Percentiles rank a stretch among this genome's conserved stretches.
Evolutionary conservation across 345 rosid genomes (phyloP).

Genomic region (Brassica cretica): DNA sequence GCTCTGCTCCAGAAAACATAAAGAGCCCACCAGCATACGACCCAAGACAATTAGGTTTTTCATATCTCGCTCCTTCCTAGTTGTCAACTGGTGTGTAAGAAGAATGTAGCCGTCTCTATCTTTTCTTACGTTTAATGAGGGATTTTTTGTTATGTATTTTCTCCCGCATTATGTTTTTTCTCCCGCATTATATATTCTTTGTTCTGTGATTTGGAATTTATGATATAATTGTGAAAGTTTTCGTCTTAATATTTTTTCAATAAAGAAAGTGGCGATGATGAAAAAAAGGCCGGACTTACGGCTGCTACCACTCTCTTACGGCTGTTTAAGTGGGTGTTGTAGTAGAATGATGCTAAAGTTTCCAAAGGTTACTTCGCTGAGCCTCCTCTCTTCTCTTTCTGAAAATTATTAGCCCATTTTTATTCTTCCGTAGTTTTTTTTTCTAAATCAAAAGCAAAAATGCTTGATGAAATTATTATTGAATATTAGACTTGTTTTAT

Average conservation of each 20-base stretch:
- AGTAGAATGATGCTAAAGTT: constrained; percentile 40
- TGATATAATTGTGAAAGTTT: neutral
- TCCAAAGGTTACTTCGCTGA: constrained; percentile 38
- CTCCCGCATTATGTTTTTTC: neutral
- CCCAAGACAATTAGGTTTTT: constrained; percentile 27
- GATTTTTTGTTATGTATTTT: neutral
- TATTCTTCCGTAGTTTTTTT: neutral
- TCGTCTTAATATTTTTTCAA: neutral
- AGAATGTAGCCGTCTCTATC: constrained; percentile 12
- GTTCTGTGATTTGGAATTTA: neutral
- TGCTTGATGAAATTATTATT: neutral
- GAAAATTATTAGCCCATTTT: neutral
- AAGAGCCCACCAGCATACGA: constrained; percentile 21
- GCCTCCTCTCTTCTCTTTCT: constrained; percentile 16
- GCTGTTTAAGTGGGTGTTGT: neutral
- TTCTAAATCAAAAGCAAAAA: neutral
- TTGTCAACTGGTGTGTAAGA: neutral
- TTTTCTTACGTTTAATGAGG: neutral
- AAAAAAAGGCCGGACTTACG: constrained; percentile 46
- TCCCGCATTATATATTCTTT: neutral
- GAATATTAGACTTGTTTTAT: too few species aligned
- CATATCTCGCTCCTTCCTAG: neutral
- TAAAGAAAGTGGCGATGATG: constrained; percentile 35
- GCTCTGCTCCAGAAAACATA: neutral
- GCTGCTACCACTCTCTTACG: constrained; percentile 28